Percentiles rank a stretch among this genome's conserved stretches.
These are phyloP conservation scores for Triadica sebifera DNA, from an alignment of 345 rosid genomes.

Conservation along the genomic window DNA sequence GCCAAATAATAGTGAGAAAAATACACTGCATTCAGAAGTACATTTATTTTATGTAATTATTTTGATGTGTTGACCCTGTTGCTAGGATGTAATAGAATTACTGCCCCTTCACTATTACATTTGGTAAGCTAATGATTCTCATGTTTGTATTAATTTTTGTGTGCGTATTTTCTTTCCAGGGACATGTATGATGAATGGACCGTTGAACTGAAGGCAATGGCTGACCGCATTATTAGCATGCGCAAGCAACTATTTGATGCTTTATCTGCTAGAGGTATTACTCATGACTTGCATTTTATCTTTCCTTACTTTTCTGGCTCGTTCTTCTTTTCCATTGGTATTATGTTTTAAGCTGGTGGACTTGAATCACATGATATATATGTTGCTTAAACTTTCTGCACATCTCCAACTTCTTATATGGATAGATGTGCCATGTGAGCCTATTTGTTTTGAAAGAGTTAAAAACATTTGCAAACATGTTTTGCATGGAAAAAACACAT, in stretches of 20 bases:
- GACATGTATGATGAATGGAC: constrained; percentile 45
- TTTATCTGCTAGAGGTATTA: constrained; percentile 40
- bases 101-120: background rate
- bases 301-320: too few relatives aligned
- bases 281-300: background rate
- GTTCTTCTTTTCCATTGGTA: too few relatives aligned
- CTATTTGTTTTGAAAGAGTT: background rate
- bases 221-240: constrained; percentile 40
- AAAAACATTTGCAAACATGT: too few relatives aligned
- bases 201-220: constrained; percentile 46
- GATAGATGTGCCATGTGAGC: background rate
- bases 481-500: background rate
- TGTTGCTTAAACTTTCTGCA: background rate
- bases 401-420: background rate
- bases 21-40: background rate
- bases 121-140: background rate
- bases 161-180: constrained; percentile 21
- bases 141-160: background rate
- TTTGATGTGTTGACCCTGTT: background rate
- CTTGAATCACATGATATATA: background rate
- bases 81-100: background rate
- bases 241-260: constrained; percentile 43
- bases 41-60: background rate
- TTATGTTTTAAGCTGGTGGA: background rate
- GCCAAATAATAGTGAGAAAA: too few relatives aligned